Base-by-base conservation (phyloP, 1,139 yeast genomes). In the Blastobotrys elegans region DNA sequence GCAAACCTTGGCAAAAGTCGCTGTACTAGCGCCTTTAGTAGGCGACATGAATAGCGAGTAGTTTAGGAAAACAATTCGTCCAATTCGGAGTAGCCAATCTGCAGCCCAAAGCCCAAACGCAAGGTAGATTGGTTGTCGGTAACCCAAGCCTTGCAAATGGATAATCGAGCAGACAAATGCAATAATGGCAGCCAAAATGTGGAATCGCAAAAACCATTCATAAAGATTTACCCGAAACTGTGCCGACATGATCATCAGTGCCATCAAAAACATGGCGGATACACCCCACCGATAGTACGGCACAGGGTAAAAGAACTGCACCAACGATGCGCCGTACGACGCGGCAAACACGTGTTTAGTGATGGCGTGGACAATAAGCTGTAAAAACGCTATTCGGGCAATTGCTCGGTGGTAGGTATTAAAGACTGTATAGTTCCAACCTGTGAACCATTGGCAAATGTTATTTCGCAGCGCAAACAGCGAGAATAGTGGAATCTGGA, bases 391-490 rank as follows among this genome's bases (percentile, higher is more conserved):
- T 3, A 78, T 64, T 49, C 86, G 65, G 0, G 86, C 73, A 1
- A 79, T 58, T 72, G 85, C 82, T 44, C 83, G 68, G 57, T 82
- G 88, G 68, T 75, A 54, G 68, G 70, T 53, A 73, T 79, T 76
- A 56, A 77, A 81, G 0, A 82, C 74, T 2, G 85, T 67, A 59
- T 76, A 82, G 36, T 81, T 76, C 79, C 84, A 75, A 13, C 84
- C 78, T 0, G 87, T 79, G 2, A 78, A 37, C 71, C 75, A 70
- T 45, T 78, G 76, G 13, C 80, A 62, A 34, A 81, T 58, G 56
- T 82, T 82, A 60, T 74, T 80, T 57, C 88, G 65, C 29, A 84
- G 79, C 0, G 84, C 84, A 67, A 81, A 73, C 32, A 77, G 62
- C 20, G 80, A 69, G 26, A 81, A 58, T 32, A 81, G 57, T 0